Percentiles rank a stretch among this genome's conserved stretches.
These are phyloP conservation scores for Lactarius evosmus DNA, from an alignment of 768 basidiomycete genomes.

Conservation along the genomic window DNA sequence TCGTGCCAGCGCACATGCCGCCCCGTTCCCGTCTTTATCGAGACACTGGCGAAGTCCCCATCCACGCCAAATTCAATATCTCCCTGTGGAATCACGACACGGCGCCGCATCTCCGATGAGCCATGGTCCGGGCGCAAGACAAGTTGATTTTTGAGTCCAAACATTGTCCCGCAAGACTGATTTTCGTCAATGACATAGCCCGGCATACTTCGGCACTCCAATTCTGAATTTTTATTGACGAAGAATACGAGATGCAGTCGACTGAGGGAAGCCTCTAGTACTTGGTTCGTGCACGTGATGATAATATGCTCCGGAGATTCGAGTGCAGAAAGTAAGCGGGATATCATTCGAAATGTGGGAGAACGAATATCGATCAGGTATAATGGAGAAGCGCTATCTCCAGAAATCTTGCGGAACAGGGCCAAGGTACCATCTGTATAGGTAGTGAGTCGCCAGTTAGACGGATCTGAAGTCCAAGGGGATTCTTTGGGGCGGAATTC, in stretches of 20 bases:
- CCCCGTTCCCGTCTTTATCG: neutral
- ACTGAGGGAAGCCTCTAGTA: constrained; percentile 32
- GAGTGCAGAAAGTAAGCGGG: neutral
- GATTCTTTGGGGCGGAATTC: constrained; percentile 37
- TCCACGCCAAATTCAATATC: neutral
- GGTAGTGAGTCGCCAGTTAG: constrained; percentile 32
- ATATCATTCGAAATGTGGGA: neutral
- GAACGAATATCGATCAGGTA: neutral
- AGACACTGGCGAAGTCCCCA: neutral
- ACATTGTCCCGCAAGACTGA: constrained; percentile 45
- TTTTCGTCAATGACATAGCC: constrained; percentile 41
- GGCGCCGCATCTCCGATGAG: neutral
- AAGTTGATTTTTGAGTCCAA: constrained; percentile 41
- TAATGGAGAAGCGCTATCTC: neutral
- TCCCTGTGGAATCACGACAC: neutral
- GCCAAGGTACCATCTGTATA: neutral
- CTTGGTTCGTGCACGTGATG: neutral
- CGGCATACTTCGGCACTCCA: constrained; percentile 43
- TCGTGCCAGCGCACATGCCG: constrained; percentile 28
- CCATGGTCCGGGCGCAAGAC: neutral
- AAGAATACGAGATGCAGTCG: constrained; percentile 43
- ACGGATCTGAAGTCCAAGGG: constrained; percentile 33
- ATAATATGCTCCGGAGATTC: neutral
- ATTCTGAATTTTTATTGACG: constrained; percentile 30
- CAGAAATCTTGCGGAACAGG: neutral